A percentile compares a stretch with the other conserved stretches of the same genome.
These are phyloP conservation scores for Rhodotorula babjevae DNA, from an alignment of 768 basidiomycete genomes.

Conservation along the genomic window DNA sequence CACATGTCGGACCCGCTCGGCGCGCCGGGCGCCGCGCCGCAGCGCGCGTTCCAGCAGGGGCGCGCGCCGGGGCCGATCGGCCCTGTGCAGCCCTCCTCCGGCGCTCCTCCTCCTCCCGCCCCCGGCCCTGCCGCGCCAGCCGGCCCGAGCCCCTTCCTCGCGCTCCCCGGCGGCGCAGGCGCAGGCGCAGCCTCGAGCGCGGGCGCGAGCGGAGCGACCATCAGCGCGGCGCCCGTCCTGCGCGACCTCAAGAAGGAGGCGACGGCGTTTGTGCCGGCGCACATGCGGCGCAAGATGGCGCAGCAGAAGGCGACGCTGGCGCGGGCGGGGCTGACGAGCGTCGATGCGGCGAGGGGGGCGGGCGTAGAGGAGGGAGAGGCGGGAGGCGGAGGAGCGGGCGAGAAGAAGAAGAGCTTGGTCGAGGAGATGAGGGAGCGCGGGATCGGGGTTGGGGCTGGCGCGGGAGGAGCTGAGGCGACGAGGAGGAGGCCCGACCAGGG, in stretches of 20 bases:
- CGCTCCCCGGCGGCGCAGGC: too few relatives aligned
- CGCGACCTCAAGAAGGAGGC: constrained; percentile 93
- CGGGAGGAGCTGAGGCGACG: background rate
- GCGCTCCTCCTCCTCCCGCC: background rate
- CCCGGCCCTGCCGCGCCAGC: background rate
- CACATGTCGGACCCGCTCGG: constrained; percentile 27
- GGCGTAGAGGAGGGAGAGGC: background rate
- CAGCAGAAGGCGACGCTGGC: constrained; percentile 17
- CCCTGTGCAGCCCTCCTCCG: constrained; percentile 2
- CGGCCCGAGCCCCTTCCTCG: background rate
- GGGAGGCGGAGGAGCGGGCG: background rate
- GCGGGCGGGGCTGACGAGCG: constrained; percentile 8
- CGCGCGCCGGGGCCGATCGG: constrained; percentile 11
- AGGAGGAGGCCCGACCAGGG: constrained; percentile 1
- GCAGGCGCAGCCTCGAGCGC: background rate
- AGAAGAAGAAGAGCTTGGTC: constrained; percentile 7
- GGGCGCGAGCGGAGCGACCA: constrained; percentile 54
- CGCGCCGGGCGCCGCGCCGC: constrained; percentile 1
- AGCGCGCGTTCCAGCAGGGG: constrained; percentile 31
- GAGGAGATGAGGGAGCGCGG: constrained; percentile 17
- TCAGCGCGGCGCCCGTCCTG: constrained; percentile 78
- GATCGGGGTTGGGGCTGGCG: constrained; percentile 3
- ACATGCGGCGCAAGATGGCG: constrained; percentile 58
- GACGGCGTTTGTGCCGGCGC: constrained; percentile 79
- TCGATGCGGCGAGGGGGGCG: constrained; percentile 17